A percentile compares a stretch with the other conserved stretches of the same genome.
These are phyloP conservation scores for Debaryomyces nepalensis DNA, from an alignment of 1,139 yeast genomes.

Conservation along the genomic window DNA sequence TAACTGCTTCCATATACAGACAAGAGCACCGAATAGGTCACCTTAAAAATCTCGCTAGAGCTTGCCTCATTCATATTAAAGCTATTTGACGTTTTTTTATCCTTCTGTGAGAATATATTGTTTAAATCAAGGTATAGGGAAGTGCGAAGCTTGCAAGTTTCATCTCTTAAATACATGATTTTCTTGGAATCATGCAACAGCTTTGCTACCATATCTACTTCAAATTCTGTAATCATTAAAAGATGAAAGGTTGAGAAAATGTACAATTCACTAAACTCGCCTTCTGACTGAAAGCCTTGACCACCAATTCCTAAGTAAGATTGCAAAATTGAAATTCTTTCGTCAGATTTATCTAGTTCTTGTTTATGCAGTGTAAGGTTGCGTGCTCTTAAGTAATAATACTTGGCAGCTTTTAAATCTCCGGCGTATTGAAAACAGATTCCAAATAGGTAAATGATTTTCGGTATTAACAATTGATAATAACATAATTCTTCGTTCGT, in stretches of 20 bases:
- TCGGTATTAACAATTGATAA: constrained; percentile 39
- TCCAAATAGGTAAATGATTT: constrained; percentile 43
- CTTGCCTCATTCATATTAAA: constrained; percentile 26
- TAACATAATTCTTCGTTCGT: constrained; percentile 37
- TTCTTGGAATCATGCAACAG: background rate
- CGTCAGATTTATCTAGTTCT: constrained; percentile 4
- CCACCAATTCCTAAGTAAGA: constrained; percentile 29
- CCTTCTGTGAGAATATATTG: constrained; percentile 20
- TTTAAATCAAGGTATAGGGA: constrained; percentile 25
- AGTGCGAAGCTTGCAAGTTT: constrained; percentile 22
- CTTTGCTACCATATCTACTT: constrained; percentile 20
- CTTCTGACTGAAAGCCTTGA: constrained; percentile 20
- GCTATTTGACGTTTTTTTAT: constrained; percentile 21
- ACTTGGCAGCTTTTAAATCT: constrained; percentile 40
- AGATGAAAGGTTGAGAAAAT: constrained; percentile 33
- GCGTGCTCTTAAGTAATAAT: constrained; percentile 38
- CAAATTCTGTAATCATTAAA: constrained; percentile 30
- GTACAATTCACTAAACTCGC: constrained; percentile 30
- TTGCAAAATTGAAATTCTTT: constrained; percentile 18
- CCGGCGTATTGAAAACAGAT: constrained; percentile 41
- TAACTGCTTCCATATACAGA: constrained; percentile 8
- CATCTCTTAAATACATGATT: constrained; percentile 15
- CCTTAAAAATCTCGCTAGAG: constrained; percentile 21
- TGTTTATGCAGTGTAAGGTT: constrained; percentile 18
- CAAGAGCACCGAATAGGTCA: constrained; percentile 18